Evolutionary conservation across 2,329 filamentous ascomycete species (phyloP).

Genomic region (Paraphaeosphaeria minitans): DNA sequence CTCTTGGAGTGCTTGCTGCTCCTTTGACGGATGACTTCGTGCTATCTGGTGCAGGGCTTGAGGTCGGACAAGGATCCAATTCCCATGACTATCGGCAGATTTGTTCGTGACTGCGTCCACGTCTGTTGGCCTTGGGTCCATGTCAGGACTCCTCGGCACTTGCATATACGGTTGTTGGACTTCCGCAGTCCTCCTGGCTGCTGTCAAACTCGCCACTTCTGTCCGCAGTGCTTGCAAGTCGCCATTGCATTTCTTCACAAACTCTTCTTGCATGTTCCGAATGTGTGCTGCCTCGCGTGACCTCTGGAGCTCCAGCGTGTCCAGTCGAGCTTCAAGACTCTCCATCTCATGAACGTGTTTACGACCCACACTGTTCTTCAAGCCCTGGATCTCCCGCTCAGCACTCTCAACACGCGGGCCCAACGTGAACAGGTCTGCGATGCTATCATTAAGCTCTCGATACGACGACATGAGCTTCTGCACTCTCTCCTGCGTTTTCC

Average conservation of each 20-base stretch:
- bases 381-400: background rate
- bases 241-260: background rate
- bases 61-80: background rate
- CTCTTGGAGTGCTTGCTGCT: background rate
- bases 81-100: background rate
- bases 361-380: background rate
- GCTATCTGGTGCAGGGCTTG: background rate
- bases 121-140: background rate
- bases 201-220: background rate
- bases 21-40: background rate
- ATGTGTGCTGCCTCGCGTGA: background rate
- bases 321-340: conserved; percentile 1
- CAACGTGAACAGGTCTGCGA: background rate
- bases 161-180: conserved; percentile 2
- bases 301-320: conserved; percentile 4
- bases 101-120: background rate
- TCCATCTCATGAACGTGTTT: conserved; percentile 6
- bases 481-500: conserved; percentile 8
- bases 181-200: background rate
- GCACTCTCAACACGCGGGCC: background rate
- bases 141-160: conserved; percentile 9
- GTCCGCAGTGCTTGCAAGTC: background rate
- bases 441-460: background rate
- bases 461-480: conserved; percentile 3
- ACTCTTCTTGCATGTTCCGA: background rate